Percentiles rank a stretch among this genome's conserved stretches.
Evolutionary conservation across 1,284 basidiomycete species (phyloP).

Genomic region (Ceratorhiza oryzae-sativae): DNA sequence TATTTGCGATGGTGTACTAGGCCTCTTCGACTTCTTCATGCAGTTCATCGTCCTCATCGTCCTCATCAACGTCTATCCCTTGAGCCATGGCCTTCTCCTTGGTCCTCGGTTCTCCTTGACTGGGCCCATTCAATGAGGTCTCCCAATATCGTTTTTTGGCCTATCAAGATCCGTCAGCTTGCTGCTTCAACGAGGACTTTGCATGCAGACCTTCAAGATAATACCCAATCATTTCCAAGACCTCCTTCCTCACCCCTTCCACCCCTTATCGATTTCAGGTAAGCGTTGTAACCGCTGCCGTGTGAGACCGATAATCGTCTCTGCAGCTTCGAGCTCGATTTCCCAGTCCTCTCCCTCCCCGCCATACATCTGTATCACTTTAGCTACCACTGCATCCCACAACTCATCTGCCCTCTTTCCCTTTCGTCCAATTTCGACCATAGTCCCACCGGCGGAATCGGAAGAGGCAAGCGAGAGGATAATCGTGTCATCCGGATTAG

Average conservation of each 20-base stretch:
- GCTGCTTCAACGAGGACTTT: neutral
- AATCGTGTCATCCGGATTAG: slow-evolving; percentile 85
- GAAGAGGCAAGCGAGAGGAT: slow-evolving; percentile 71
- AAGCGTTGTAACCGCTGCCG: slow-evolving; percentile 62
- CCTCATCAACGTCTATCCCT: slow-evolving; percentile 23
- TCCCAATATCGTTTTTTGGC: slow-evolving; percentile 44
- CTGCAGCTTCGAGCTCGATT: slow-evolving; percentile 59
- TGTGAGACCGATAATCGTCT: slow-evolving; percentile 69
- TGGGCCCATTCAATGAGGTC: slow-evolving; percentile 40
- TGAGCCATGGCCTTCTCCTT: slow-evolving; percentile 26
- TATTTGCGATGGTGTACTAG: too few species aligned
- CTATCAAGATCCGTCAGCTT: slow-evolving; percentile 27
- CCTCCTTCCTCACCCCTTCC: slow-evolving; percentile 45
- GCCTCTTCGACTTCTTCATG: too few species aligned
- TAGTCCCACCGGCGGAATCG: slow-evolving; percentile 49
- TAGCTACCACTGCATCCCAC: slow-evolving; percentile 63
- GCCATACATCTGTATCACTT: slow-evolving; percentile 53
- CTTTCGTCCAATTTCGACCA: slow-evolving; percentile 67
- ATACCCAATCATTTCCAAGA: slow-evolving; percentile 42
- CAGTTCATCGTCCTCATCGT: neutral
- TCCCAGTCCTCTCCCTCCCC: slow-evolving; percentile 57
- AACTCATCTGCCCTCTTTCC: slow-evolving; percentile 48
- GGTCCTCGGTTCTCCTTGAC: slow-evolving; percentile 5
- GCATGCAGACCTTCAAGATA: slow-evolving; percentile 43
- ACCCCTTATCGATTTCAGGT: slow-evolving; percentile 49